These are phyloP conservation scores for Adenanthera pavonina DNA, from an alignment of 306 rosid genomes.

Conservation along the genomic window DNA sequence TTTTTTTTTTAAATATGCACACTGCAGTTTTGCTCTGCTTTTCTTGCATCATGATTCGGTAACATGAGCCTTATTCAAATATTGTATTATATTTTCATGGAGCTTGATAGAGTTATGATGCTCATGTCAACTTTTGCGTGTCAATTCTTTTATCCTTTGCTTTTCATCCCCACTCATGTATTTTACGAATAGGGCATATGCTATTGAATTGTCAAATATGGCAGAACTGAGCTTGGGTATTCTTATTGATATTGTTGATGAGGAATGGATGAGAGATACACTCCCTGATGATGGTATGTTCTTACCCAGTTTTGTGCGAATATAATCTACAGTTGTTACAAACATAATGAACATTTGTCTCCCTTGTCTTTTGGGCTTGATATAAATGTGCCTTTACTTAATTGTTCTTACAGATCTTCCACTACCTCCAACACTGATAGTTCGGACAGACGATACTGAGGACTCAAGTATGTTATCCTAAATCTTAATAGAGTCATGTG, in stretches of 20 bases:
- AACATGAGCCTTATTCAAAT: too few relatives aligned
- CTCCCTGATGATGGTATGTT: constrained; percentile 75
- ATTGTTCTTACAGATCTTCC: constrained; percentile 69
- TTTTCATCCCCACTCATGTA: neutral
- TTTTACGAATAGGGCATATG: constrained; percentile 1
- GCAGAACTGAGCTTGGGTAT: constrained; percentile 68
- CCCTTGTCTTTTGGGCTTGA: constrained; percentile 16
- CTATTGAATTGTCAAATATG: constrained; percentile 42
- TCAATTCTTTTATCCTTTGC: neutral
- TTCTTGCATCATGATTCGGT: too few relatives aligned
- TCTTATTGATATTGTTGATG: constrained; percentile 78
- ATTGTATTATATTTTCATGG: too few relatives aligned
- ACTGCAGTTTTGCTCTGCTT: neutral
- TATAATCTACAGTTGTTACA: neutral
- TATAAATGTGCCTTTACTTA: neutral
- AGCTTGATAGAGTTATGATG: neutral
- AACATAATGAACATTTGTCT: neutral
- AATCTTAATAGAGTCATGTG: neutral
- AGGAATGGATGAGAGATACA: constrained; percentile 90
- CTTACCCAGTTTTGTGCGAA: neutral
- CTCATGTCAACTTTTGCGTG: neutral
- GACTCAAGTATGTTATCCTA: constrained; percentile 65
- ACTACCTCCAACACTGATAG: constrained; percentile 72
- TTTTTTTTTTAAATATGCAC: neutral
- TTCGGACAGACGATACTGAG: constrained; percentile 78